Percentiles rank a stretch among this genome's conserved stretches.
These are phyloP conservation scores for Apodospora peruviana DNA, from an alignment of 495 filamentous ascomycete genomes.

Conservation along the genomic window DNA sequence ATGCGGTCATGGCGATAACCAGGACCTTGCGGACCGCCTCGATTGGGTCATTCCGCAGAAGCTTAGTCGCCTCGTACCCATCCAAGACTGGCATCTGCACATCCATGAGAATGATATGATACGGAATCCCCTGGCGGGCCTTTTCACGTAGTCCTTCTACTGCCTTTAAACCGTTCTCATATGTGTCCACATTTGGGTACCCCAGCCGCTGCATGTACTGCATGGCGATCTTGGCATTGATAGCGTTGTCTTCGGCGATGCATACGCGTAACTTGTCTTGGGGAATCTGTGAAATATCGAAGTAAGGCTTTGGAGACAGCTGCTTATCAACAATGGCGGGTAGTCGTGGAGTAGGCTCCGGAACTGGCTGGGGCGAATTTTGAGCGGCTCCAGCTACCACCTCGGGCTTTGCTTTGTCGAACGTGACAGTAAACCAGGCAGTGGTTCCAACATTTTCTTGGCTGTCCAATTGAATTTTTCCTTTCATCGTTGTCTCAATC, in stretches of 20 bases:
- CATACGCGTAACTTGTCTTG: conserved; percentile 75
- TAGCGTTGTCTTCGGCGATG: conserved; percentile 87
- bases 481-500: conserved; percentile 84
- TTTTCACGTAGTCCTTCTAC: conserved; percentile 76
- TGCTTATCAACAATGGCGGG: conserved; percentile 33
- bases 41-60: conserved; percentile 68
- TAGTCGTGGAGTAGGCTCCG: conserved; percentile 55
- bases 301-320: background rate
- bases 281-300: conserved; percentile 58
- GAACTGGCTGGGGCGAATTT: conserved; percentile 20
- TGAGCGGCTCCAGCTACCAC: conserved; percentile 45
- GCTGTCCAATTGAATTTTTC: conserved; percentile 77
- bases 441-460: conserved; percentile 71
- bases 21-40: conserved; percentile 69
- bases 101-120: conserved; percentile 86
- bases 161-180: conserved; percentile 77
- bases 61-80: conserved; percentile 85
- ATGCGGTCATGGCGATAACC: conserved; percentile 91
- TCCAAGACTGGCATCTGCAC: conserved; percentile 93
- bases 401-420: conserved; percentile 64
- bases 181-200: conserved; percentile 72
- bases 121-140: conserved; percentile 62
- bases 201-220: conserved; percentile 82
- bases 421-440: conserved; percentile 76
- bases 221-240: conserved; percentile 88